A percentile compares a stretch with the other conserved stretches of the same genome.
These are phyloP conservation scores for Acer saccharum DNA, from an alignment of 345 rosid species.

Conservation along the genomic window DNA sequence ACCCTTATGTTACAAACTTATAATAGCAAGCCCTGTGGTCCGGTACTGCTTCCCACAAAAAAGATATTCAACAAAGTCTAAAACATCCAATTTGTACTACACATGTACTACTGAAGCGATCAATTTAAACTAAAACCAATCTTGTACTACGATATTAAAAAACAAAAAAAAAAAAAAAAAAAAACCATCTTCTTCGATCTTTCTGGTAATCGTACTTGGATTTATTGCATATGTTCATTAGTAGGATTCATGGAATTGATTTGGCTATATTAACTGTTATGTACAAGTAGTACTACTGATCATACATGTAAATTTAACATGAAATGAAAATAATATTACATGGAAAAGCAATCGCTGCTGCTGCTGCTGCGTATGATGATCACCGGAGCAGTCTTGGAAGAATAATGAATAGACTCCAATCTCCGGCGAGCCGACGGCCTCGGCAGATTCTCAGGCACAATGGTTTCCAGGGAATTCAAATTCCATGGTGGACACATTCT, in stretches of 20 bases:
- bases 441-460: constrained; percentile 47
- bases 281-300: not conserved
- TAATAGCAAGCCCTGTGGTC: not conserved
- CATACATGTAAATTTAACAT: not conserved
- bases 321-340: constrained; percentile 7
- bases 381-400: constrained; percentile 14
- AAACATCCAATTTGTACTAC: too few relatives aligned
- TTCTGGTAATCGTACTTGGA: not conserved
- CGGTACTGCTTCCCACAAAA: too few relatives aligned
- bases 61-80: not conserved
- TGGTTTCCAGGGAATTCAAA: constrained; percentile 37
- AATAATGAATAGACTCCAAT: constrained; percentile 15
- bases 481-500: constrained; percentile 42
- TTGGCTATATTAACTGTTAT: not conserved
- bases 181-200: too few relatives aligned
- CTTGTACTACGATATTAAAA: too few relatives aligned
- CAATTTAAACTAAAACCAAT: not conserved
- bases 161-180: too few relatives aligned
- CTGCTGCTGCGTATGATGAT: not conserved
- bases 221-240: not conserved
- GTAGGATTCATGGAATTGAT: not conserved
- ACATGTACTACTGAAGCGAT: too few relatives aligned
- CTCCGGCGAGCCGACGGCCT: constrained; percentile 34
- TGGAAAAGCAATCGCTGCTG: constrained; percentile 26
- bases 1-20: not conserved